Evolutionary conservation across 495 filamentous ascomycete species (phyloP).

Genomic region (Aspergillus panamensis): DNA sequence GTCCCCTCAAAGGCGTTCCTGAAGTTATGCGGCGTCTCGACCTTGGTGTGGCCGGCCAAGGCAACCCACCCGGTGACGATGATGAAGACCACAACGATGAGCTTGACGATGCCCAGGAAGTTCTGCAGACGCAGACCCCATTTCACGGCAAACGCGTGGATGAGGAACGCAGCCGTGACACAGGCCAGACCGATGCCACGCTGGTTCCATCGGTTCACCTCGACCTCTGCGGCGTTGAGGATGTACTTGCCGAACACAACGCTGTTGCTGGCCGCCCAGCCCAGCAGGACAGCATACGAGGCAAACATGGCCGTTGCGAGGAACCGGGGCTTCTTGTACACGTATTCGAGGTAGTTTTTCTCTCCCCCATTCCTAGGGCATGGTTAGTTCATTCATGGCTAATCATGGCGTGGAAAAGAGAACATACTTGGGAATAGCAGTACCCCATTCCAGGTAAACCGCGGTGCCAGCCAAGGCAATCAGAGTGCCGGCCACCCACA

Average conservation of each 20-base stretch:
- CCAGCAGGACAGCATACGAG: conserved; percentile 53
- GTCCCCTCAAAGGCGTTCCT: conserved; percentile 60
- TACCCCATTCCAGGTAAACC: conserved; percentile 55
- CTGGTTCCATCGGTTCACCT: conserved; percentile 63
- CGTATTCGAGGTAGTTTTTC: conserved; percentile 69
- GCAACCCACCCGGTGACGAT: conserved; percentile 63
- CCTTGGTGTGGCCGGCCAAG: conserved; percentile 44
- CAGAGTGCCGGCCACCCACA: conserved; percentile 52
- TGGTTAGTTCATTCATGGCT: not conserved
- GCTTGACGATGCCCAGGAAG: conserved; percentile 63
- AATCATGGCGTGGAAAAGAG: not conserved
- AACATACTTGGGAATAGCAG: conserved; percentile 45
- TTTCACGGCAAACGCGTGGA: conserved; percentile 60
- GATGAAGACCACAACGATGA: conserved; percentile 63
- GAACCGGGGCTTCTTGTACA: conserved; percentile 62
- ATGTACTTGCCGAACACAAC: conserved; percentile 70
- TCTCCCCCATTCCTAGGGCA: conserved; percentile 60
- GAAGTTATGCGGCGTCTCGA: conserved; percentile 59
- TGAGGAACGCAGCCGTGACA: conserved; percentile 58
- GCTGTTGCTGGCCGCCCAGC: conserved; percentile 58
- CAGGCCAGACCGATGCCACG: conserved; percentile 65
- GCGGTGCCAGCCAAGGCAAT: conserved; percentile 49
- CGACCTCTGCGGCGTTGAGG: conserved; percentile 56
- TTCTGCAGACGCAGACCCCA: conserved; percentile 68
- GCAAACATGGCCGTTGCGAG: conserved; percentile 62